Evolutionary conservation across 1,284 basidiomycete species (phyloP).

Genomic region (Mycosarcoma maydis): DNA sequence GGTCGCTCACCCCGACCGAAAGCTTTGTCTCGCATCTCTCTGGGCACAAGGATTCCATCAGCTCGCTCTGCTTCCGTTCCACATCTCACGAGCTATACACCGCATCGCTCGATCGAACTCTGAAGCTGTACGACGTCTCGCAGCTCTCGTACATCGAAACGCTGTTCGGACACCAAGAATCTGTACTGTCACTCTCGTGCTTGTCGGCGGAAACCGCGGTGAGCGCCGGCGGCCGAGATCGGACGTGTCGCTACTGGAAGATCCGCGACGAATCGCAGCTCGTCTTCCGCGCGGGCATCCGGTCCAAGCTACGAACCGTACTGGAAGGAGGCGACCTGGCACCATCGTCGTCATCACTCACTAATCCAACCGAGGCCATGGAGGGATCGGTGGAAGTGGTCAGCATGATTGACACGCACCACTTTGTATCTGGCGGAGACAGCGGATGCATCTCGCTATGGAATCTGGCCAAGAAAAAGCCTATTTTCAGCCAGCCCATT

Average conservation of each 20-base stretch:
- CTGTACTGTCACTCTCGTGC: conserved; percentile 79
- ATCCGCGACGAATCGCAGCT: conserved; percentile 94
- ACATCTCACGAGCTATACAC: conserved; percentile 78
- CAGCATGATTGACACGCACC: conserved; percentile 91
- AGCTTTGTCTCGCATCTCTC: conserved; percentile 79
- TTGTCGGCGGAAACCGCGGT: conserved; percentile 85
- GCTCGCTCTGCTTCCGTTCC: conserved; percentile 83
- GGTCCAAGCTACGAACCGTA: conserved; percentile 75
- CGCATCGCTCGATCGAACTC: conserved; percentile 86
- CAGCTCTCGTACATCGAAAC: conserved; percentile 94
- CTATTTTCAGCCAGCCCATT: conserved; percentile 82
- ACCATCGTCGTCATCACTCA: neutral
- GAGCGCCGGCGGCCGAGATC: conserved; percentile 87
- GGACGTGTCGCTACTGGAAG: conserved; percentile 94
- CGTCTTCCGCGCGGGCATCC: conserved; percentile 91
- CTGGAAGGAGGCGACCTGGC: conserved; percentile 80
- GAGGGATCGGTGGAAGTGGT: conserved; percentile 93
- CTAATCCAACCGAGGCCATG: conserved; percentile 67
- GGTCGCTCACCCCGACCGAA: conserved; percentile 27
- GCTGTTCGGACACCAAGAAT: conserved; percentile 95
- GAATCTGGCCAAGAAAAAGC: conserved; percentile 95
- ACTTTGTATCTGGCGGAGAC: conserved; percentile 93
- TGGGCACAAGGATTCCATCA: conserved; percentile 49
- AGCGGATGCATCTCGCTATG: conserved; percentile 87
- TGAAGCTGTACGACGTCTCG: conserved; percentile 88